Base-by-base conservation (phyloP, 169 alveolate genomes). In the Cryptosporidium canis region DNA sequence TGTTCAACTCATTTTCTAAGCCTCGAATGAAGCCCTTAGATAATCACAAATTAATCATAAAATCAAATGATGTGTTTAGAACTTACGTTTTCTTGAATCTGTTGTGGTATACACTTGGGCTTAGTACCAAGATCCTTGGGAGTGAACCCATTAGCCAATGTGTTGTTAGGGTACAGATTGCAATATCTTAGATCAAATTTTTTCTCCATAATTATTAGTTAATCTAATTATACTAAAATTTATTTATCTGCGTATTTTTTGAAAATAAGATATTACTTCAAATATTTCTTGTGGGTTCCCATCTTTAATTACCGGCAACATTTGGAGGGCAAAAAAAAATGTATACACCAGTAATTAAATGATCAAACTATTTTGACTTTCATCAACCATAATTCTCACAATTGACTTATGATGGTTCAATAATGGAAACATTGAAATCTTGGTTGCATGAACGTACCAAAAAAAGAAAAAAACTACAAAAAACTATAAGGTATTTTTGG, bases 61-160 rank as follows among this genome's bases (percentile, higher is more conserved):
- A 33, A 5, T 41, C 16, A 3, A 18, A 67, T 44, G 24, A 43
- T 14, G 7, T 18, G 24, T 47, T 8, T 14, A 3, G 12, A 58
- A 77, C 87, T 77, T 77, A 77, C 87, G 24, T 18, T 56, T 77
- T 77, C 87, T 77, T 77, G 87, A 35, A 77, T 29, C 35, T 56
- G 44, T 58, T 77, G 87, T 58, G 87, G 87, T 58, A 77, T 9
- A 35, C 63, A 29, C 44, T 61, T 61, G 1, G 51, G 72, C 12
- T 58, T 77, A 7, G 71, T 58, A 8, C 87, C 87, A 58, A 77
- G 72, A 77, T 77, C 87, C 16, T 16, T 77, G 8, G 87, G 71
- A 21, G 61, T 47, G 61, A 77, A 58, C 11, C 87, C 87, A n/a
- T 55, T 41, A 58, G 37, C 11, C 31, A 77, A 18, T 24, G 87